These are phyloP conservation scores for Stenocarpella maydis DNA, from an alignment of 2,329 filamentous ascomycete species.

Conservation along the genomic window DNA sequence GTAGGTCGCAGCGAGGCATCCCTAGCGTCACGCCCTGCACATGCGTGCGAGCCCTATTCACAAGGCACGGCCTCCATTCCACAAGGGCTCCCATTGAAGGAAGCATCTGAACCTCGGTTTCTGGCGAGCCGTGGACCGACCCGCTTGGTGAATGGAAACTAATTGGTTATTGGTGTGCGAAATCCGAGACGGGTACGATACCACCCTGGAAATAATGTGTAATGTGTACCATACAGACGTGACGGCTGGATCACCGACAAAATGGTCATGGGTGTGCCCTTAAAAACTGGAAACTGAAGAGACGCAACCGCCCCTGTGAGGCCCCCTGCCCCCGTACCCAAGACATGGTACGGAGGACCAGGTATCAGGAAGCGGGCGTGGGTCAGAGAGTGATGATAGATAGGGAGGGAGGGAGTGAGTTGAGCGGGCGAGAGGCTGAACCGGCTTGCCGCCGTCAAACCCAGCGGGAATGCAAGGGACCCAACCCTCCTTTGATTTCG, in stretches of 20 bases:
- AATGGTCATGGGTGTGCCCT: conserved; percentile 3
- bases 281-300: background rate
- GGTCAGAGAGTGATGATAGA: background rate
- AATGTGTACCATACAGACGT: conserved; percentile 4
- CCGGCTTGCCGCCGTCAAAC: conserved; percentile 22
- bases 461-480: conserved; percentile 26
- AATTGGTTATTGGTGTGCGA: background rate
- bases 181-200: background rate
- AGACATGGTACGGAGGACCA: background rate
- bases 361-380: conserved; percentile 3
- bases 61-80: background rate
- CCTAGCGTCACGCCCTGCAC: conserved; percentile 1
- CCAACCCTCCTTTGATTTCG: conserved; percentile 1
- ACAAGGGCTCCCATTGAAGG: background rate
- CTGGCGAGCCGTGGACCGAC: background rate
- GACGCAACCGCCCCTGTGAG: background rate
- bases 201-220: background rate
- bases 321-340: background rate
- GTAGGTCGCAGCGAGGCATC: conserved; percentile 22
- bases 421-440: conserved; percentile 1
- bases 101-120: background rate
- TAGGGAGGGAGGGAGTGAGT: background rate
- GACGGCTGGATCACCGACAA: background rate
- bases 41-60: background rate
- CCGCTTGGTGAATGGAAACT: background rate